Evolutionary conservation across 1,139 yeast genomes (phyloP).

Genomic region (Arxiozyma heterogenica): DNA sequence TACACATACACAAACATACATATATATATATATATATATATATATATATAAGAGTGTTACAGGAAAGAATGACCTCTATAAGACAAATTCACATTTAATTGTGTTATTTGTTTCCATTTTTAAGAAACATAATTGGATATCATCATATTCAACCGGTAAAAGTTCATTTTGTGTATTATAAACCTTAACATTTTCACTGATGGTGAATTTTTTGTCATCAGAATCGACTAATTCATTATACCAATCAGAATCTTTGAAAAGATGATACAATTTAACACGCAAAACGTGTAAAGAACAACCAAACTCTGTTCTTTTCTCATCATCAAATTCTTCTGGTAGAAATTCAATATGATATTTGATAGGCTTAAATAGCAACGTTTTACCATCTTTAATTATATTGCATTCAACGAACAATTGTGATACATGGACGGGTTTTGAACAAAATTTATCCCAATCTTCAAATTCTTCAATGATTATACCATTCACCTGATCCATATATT

Average conservation of each 20-base stretch:
- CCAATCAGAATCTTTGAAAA: conserved; percentile 46
- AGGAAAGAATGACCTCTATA: not conserved
- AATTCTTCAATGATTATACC: conserved; percentile 31
- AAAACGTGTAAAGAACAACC: conserved; percentile 63
- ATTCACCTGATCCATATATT: conserved; percentile 26
- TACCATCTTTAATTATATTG: conserved; percentile 30
- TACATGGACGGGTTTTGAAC: conserved; percentile 66
- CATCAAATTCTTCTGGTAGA: conserved; percentile 64
- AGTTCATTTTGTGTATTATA: conserved; percentile 29
- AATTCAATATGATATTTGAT: conserved; percentile 64
- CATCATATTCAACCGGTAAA: conserved; percentile 32
- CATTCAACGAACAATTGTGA: conserved; percentile 59
- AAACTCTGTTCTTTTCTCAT: conserved; percentile 49
- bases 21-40: conserved; percentile 2
- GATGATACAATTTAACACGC: conserved; percentile 42
- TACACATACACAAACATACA: not conserved
- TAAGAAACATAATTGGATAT: conserved; percentile 48
- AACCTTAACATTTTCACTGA: conserved; percentile 31
- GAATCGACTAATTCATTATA: conserved; percentile 24
- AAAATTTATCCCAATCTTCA: conserved; percentile 58
- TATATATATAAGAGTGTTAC: too few species aligned
- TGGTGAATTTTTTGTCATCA: conserved; percentile 19
- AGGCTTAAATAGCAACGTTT: conserved; percentile 31
- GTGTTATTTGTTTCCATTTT: conserved; percentile 61
- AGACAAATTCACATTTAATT: conserved; percentile 37